Evolutionary conservation across 2,329 filamentous ascomycete genomes (phyloP).

Genomic region (Fonsecaea multimorphosa): DNA sequence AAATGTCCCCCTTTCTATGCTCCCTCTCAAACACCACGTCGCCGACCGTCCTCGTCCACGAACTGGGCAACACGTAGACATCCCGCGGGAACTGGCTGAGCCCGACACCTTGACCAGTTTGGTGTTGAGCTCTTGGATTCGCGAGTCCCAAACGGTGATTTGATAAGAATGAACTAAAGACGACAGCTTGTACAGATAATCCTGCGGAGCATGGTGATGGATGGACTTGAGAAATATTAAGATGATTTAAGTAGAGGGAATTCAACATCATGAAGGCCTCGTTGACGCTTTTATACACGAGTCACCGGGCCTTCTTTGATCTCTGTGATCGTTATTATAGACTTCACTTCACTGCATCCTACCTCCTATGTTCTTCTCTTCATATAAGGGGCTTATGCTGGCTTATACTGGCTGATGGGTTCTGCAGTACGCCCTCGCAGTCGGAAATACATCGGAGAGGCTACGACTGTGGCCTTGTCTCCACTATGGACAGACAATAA

Average conservation of each 20-base stretch:
- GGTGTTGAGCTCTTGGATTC: conserved; percentile 52
- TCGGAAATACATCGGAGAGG: background rate
- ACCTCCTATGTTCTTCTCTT: background rate
- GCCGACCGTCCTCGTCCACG: conserved; percentile 59
- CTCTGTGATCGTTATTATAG: background rate
- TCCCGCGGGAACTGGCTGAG: conserved; percentile 61
- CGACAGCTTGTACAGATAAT: conserved; percentile 20
- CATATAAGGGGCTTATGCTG: background rate
- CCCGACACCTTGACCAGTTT: conserved; percentile 63
- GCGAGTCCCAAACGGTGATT: conserved; percentile 43
- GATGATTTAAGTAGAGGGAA: background rate
- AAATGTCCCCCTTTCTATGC: conserved; percentile 59
- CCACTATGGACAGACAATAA: background rate
- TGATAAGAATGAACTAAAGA: conserved; percentile 39
- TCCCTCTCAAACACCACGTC: conserved; percentile 55
- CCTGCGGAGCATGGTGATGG: background rate
- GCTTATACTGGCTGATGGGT: background rate
- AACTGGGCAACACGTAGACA: conserved; percentile 55
- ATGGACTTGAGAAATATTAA: background rate
- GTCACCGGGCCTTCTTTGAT: conserved; percentile 4
- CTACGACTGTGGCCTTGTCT: background rate
- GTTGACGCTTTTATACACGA: conserved; percentile 1
- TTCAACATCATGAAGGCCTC: background rate
- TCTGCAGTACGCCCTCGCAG: background rate
- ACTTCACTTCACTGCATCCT: background rate